phyloP scores from a whole-genome alignment of 176 grass and related monocot genomes.

The Triticum turgidum region DNA sequence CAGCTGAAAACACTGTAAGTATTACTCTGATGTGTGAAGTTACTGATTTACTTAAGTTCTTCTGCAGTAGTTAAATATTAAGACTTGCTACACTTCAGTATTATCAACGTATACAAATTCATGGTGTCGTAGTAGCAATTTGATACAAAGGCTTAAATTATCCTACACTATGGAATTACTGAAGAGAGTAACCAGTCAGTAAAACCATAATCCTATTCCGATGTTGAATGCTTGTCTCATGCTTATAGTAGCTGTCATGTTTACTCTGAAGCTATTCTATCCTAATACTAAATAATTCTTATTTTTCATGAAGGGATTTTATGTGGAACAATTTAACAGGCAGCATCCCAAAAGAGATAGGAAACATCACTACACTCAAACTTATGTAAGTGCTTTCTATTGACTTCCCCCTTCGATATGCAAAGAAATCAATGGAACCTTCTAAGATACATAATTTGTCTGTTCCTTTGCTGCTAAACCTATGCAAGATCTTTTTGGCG shows the following conservation, averaged over 20 bases:
- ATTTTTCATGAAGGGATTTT: slow-evolving; percentile 77
- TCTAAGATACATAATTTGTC: neutral
- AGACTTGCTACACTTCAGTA: neutral
- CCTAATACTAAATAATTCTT: slow-evolving; percentile 24
- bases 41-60: neutral
- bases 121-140: neutral
- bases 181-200: neutral
- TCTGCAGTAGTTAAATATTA: slow-evolving; percentile 9
- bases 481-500: neutral
- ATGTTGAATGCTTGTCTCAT: slow-evolving; percentile 11
- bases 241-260: neutral
- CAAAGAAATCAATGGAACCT: neutral
- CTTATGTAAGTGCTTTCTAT: slow-evolving; percentile 66
- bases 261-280: slow-evolving; percentile 6
- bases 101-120: neutral
- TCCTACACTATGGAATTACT: neutral
- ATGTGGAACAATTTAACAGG: slow-evolving; percentile 94
- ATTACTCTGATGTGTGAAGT: slow-evolving; percentile 26
- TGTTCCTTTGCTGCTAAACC: neutral
- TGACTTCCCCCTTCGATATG: slow-evolving; percentile 14
- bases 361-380: slow-evolving; percentile 71
- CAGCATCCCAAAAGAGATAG: slow-evolving; percentile 88
- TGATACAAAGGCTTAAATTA: neutral
- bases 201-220: neutral
- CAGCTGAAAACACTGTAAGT: slow-evolving; percentile 84